phyloP scores from a whole-genome alignment of 257 asterid genomes.

The Leonotis leonurus region DNA sequence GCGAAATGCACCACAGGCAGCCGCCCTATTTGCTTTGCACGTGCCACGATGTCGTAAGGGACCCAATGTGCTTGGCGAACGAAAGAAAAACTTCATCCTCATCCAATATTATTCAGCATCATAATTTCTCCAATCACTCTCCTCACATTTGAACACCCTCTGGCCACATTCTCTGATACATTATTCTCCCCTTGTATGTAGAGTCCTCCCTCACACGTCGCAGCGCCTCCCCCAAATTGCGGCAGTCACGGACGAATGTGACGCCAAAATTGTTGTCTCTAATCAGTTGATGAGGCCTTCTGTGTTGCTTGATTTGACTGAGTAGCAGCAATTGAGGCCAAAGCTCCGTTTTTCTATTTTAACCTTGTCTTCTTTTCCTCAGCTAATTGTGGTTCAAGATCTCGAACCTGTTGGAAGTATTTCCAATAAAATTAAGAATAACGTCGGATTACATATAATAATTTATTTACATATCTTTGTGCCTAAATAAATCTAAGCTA shows the following conservation, averaged over 20 bases:
- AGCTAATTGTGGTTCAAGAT: constrained; percentile 79
- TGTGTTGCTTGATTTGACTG: constrained; percentile 44
- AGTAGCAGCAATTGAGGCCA: constrained; percentile 51
- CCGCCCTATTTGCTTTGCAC: constrained; percentile 82
- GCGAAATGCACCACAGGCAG: constrained; percentile 89
- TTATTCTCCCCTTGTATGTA: too few relatives aligned
- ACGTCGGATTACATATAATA: neutral
- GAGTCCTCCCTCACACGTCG: too few relatives aligned
- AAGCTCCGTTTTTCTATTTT: constrained; percentile 70
- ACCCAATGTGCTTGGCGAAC: constrained; percentile 58
- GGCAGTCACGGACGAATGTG: too few relatives aligned
- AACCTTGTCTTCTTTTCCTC: constrained; percentile 77
- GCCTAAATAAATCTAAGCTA: too few relatives aligned
- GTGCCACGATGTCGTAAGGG: constrained; percentile 72
- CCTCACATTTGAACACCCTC: constrained; percentile 65
- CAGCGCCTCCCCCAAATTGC: too few relatives aligned
- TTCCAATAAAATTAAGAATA: neutral
- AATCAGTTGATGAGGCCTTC: constrained; percentile 43
- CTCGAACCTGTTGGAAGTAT: constrained; percentile 63
- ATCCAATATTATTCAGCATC: constrained; percentile 64
- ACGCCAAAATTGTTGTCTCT: constrained; percentile 84
- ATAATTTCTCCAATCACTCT: constrained; percentile 66
- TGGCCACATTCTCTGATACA: constrained; percentile 38
- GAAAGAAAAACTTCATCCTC: constrained; percentile 84
- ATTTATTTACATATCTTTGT: neutral